These are phyloP conservation scores for Mucor circinelloides DNA, from an alignment of 371 early-diverging fungal genomes.

Conservation along the genomic window DNA sequence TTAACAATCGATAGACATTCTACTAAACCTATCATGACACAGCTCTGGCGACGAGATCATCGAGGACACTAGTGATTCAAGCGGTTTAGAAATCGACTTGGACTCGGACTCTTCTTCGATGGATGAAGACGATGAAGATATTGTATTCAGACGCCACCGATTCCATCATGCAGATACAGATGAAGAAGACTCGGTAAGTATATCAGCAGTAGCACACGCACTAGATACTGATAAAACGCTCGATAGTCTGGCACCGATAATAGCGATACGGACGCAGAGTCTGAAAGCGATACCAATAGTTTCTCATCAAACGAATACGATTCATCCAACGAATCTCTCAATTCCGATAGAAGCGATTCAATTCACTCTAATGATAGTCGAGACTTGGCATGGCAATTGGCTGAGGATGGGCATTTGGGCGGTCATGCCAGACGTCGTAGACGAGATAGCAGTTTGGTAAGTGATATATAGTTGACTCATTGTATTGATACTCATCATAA, in stretches of 20 bases:
- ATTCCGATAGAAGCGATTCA: slow-evolving; percentile 20
- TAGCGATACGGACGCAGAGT: neutral
- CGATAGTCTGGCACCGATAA: neutral
- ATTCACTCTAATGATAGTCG: slow-evolving; percentile 15
- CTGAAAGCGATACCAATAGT: neutral
- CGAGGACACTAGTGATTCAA: neutral
- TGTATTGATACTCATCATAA: too few species aligned
- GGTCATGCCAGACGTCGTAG: neutral
- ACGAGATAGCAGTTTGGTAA: neutral
- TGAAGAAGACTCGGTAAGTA: slow-evolving; percentile 15
- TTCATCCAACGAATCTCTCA: slow-evolving; percentile 12
- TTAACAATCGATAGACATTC: neutral
- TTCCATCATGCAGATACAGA: slow-evolving; percentile 27
- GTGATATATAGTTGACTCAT: neutral
- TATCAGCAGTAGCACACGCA: neutral
- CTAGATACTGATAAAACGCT: neutral
- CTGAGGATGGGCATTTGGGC: slow-evolving; percentile 15
- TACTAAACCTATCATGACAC: neutral
- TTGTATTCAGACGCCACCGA: slow-evolving; percentile 20
- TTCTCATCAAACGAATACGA: slow-evolving; percentile 17
- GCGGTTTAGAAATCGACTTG: slow-evolving; percentile 17
- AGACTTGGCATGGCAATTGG: slow-evolving; percentile 23
- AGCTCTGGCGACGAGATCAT: slow-evolving; percentile 20
- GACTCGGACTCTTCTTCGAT: slow-evolving; percentile 24
- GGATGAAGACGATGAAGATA: slow-evolving; percentile 23